A percentile compares a stretch with the other conserved stretches of the same genome.
Conservation (phyloP, 2,329 filamentous ascomycete genomes). For the Colletotrichum musicola region DNA sequence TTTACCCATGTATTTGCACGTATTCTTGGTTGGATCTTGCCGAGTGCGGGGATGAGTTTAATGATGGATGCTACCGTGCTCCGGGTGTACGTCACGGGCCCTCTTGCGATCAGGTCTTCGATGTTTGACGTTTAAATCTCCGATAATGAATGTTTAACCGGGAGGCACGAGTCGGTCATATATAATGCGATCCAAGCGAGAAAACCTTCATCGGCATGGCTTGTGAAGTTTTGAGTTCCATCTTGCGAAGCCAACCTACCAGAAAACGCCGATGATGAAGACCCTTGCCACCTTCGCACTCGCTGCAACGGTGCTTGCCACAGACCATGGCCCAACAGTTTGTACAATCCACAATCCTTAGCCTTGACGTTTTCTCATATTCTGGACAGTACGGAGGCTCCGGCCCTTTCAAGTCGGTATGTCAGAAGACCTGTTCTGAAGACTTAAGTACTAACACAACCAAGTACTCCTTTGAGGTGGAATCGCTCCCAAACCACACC, state of each 20-base stretch:
- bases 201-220: too few relatives aligned
- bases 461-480: slow-evolving; percentile 28
- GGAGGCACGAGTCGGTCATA: not conserved
- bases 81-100: not conserved
- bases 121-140: not conserved
- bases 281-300: not conserved
- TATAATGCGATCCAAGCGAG: not conserved
- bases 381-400: slow-evolving; percentile 7
- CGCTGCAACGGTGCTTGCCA: not conserved
- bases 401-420: slow-evolving; percentile 28
- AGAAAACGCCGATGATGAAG: slow-evolving; percentile 5
- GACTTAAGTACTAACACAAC: not conserved
- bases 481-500: slow-evolving; percentile 24
- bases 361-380: not conserved
- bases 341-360: fast-evolving
- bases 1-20: not conserved
- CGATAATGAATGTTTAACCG: not conserved
- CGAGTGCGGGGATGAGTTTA: not conserved
- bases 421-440: fast-evolving
- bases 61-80: not conserved
- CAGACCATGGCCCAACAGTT: slow-evolving; percentile 20
- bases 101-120: not conserved
- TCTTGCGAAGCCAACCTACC: not conserved
- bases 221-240: not conserved
- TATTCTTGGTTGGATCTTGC: not conserved